Percentiles rank a stretch among this genome's conserved stretches.
These are phyloP conservation scores for Blastocystis sp. DNA, from an alignment of 352 stramenopile genomes.

Conservation along the genomic window DNA sequence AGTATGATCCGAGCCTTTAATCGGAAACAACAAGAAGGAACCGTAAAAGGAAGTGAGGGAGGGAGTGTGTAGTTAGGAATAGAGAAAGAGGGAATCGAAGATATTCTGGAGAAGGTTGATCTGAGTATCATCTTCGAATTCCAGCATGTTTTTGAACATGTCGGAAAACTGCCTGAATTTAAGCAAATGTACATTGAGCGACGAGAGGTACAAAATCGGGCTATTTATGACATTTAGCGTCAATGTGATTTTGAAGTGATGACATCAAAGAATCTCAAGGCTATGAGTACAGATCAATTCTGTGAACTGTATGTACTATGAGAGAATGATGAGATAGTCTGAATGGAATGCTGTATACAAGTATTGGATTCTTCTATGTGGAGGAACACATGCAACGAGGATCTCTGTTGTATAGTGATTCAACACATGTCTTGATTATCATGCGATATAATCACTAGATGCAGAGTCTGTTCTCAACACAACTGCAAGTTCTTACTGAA, in stretches of 20 bases:
- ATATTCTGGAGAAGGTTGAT: constrained; percentile 58
- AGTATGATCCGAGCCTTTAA: constrained; percentile 58
- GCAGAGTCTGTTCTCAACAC: constrained; percentile 23
- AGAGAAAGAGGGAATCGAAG: constrained; percentile 36
- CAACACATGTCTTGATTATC: not conserved
- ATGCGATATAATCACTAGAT: not conserved
- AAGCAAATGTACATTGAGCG: constrained; percentile 39
- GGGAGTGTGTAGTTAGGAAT: not conserved
- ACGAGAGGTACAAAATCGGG: not conserved
- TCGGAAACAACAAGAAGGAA: not conserved
- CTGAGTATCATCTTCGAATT: constrained; percentile 55
- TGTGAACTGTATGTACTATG: not conserved
- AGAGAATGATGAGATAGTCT: not conserved
- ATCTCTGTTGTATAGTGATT: constrained; percentile 40
- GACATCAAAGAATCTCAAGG: constrained; percentile 10
- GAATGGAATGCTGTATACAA: constrained; percentile 36
- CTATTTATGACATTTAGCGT: not conserved
- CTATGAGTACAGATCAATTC: constrained; percentile 50
- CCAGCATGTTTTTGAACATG: constrained; percentile 58
- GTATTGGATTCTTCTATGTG: constrained; percentile 54
- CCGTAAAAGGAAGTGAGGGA: constrained; percentile 7
- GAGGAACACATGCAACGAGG: constrained; percentile 58
- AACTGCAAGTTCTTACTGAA: constrained; percentile 43
- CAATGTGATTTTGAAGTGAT: constrained; percentile 56
- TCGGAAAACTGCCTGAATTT: constrained; percentile 21